Percentiles rank a stretch among this genome's conserved stretches.
These are phyloP conservation scores for Holtermanniella nyarrowii DNA, from an alignment of 768 basidiomycete species.

Conservation along the genomic window DNA sequence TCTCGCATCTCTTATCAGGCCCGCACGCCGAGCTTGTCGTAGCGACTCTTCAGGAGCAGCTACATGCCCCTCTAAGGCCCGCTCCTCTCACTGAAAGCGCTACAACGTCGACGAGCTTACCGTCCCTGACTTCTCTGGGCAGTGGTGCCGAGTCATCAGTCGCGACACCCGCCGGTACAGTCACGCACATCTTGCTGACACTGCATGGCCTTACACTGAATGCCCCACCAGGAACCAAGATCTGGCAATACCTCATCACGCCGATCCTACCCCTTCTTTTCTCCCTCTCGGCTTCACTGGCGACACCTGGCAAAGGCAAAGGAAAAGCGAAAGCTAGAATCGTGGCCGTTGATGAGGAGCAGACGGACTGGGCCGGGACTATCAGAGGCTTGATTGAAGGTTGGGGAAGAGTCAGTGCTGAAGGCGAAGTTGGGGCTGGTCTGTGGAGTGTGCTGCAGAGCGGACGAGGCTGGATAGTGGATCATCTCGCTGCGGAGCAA, in stretches of 20 bases:
- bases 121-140: constrained; percentile 50
- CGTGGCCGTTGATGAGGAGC: constrained; percentile 1
- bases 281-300: constrained; percentile 51
- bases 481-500: constrained; percentile 46
- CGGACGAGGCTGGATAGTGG: constrained; percentile 41
- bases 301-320: constrained; percentile 43
- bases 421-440: constrained; percentile 48
- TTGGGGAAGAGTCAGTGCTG: constrained; percentile 62
- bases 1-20: constrained; percentile 8
- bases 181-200: constrained; percentile 41
- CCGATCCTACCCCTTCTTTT: constrained; percentile 62
- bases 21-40: constrained; percentile 5
- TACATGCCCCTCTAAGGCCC: constrained; percentile 11
- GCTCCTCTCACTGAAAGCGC: not conserved
- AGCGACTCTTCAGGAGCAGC: constrained; percentile 4
- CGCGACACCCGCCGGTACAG: not conserved
- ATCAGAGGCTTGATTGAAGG: constrained; percentile 52
- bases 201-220: constrained; percentile 50
- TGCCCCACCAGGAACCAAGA: constrained; percentile 64
- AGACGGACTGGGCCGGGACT: not conserved
- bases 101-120: constrained; percentile 33
- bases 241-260: constrained; percentile 56
- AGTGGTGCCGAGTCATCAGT: constrained; percentile 12
- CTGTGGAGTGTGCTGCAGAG: constrained; percentile 53
- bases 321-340: not conserved